Conservation (phyloP, 2,329 filamentous ascomycete genomes). For the Periconia digitata region DNA sequence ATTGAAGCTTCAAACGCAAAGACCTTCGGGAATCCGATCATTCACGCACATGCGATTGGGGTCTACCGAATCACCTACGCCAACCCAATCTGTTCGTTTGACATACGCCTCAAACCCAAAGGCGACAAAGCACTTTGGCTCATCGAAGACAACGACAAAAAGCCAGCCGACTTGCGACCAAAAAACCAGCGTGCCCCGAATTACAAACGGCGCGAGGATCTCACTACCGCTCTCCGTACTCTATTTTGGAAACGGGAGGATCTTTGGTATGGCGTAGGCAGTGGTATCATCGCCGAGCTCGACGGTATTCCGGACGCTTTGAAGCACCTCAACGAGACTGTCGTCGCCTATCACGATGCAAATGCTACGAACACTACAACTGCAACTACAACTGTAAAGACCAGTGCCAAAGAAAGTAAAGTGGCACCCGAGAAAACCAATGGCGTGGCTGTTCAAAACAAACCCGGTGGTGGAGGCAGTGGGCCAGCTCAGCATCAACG, state of each 20-base stretch:
- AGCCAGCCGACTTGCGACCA: conserved; percentile 25
- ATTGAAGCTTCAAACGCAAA: conserved; percentile 56
- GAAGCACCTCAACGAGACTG: conserved; percentile 39
- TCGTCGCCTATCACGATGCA: conserved; percentile 37
- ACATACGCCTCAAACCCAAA: conserved; percentile 36
- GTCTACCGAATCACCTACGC: conserved; percentile 45
- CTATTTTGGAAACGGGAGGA: conserved; percentile 33
- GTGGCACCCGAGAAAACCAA: not conserved
- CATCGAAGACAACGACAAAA: conserved; percentile 35
- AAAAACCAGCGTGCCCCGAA: conserved; percentile 24
- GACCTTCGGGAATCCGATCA: conserved; percentile 28
- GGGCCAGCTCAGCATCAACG: not conserved
- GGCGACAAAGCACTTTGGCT: conserved; percentile 41
- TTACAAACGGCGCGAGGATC: conserved; percentile 30
- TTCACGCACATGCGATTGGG: conserved; percentile 38
- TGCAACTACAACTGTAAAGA: not conserved
- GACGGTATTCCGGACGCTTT: conserved; percentile 41
- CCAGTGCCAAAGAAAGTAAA: not conserved
- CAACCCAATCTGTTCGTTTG: conserved; percentile 45
- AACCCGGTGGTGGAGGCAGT: not conserved
- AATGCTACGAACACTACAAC: conserved; percentile 21
- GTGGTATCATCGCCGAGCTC: conserved; percentile 40
- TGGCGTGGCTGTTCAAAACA: not conserved
- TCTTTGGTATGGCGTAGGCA: conserved; percentile 43
- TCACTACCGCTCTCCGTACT: conserved; percentile 36